A percentile compares a stretch with the other conserved stretches of the same genome.
Conservation (phyloP, 1,284 basidiomycete genomes). For the Mixia osmundae region DNA sequence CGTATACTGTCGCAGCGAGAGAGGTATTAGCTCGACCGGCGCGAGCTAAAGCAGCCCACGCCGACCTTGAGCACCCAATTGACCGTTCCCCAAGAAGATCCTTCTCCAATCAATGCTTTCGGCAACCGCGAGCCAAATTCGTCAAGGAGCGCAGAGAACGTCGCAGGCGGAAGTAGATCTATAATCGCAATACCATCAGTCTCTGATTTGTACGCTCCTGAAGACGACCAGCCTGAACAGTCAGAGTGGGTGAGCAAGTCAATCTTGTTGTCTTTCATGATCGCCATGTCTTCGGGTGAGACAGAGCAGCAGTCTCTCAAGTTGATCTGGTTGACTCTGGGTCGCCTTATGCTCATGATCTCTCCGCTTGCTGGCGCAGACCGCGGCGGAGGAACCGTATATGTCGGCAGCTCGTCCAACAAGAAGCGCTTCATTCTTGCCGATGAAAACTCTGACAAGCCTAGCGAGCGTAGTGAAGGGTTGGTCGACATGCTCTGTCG, state of each 20-base stretch:
- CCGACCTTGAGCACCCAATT: too few species aligned
- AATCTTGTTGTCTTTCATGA: constrained; percentile 5
- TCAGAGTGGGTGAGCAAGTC: constrained; percentile 6
- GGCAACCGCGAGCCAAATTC: constrained; percentile 4
- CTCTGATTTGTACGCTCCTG: neutral
- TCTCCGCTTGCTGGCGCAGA: neutral
- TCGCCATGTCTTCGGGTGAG: constrained; percentile 1
- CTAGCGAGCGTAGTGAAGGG: constrained; percentile 1
- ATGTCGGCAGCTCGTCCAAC: neutral
- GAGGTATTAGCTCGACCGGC: too few species aligned
- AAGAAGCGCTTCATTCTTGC: constrained; percentile 5
- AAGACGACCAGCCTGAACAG: constrained; percentile 3
- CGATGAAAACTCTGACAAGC: constrained; percentile 6
- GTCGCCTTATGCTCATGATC: constrained; percentile 5
- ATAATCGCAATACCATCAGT: neutral
- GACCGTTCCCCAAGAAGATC: too few species aligned
- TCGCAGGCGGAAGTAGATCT: constrained; percentile 7
- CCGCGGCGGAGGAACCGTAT: neutral
- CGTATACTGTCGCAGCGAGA: too few species aligned
- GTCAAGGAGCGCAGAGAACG: constrained; percentile 6
- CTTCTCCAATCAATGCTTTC: constrained; percentile 1
- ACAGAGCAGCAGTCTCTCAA: constrained; percentile 6
- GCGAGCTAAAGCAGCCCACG: too few species aligned
- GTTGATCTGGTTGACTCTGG: constrained; percentile 6
- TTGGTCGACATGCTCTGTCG: neutral